Percentiles rank a stretch among this genome's conserved stretches.
These are phyloP conservation scores for Lagenidium sp. DNA, from an alignment of 352 stramenopile species.

Conservation along the genomic window DNA sequence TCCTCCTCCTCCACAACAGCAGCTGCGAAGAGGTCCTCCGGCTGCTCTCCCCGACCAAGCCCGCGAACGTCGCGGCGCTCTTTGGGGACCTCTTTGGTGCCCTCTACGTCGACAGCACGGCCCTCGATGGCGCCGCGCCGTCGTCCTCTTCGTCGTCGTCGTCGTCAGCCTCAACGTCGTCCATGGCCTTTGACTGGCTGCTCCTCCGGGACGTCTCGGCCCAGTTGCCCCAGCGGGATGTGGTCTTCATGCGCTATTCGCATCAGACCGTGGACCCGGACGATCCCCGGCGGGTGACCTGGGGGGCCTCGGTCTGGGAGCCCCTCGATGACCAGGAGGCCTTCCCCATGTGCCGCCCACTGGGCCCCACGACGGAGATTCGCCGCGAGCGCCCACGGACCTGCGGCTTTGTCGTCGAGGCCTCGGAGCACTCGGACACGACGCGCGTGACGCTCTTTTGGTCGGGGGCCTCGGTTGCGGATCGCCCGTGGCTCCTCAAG, in stretches of 20 bases:
- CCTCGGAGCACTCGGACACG: constrained; percentile 43
- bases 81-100: constrained; percentile 49
- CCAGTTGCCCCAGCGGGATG: constrained; percentile 54
- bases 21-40: constrained; percentile 62
- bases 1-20: constrained; percentile 54
- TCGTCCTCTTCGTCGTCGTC: background rate
- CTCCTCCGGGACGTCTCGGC: constrained; percentile 48
- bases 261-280: constrained; percentile 38
- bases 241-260: constrained; percentile 77
- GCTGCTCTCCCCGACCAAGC: constrained; percentile 36
- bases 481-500: constrained; percentile 42
- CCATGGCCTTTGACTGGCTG: constrained; percentile 57
- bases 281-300: constrained; percentile 23
- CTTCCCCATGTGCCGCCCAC: constrained; percentile 35
- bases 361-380: constrained; percentile 43
- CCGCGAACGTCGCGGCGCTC: constrained; percentile 31
- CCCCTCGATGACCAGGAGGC: no score
- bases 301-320: constrained; percentile 59
- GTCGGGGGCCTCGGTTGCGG: constrained; percentile 8
- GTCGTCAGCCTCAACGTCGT: constrained; percentile 7
- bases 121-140: constrained; percentile 1
- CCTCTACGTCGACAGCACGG: constrained; percentile 34
- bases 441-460: constrained; percentile 77
- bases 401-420: constrained; percentile 73
- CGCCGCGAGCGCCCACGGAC: constrained; percentile 34